Evolutionary conservation across 441 rosid species (phyloP).

Genomic region (Breynia disticha): DNA sequence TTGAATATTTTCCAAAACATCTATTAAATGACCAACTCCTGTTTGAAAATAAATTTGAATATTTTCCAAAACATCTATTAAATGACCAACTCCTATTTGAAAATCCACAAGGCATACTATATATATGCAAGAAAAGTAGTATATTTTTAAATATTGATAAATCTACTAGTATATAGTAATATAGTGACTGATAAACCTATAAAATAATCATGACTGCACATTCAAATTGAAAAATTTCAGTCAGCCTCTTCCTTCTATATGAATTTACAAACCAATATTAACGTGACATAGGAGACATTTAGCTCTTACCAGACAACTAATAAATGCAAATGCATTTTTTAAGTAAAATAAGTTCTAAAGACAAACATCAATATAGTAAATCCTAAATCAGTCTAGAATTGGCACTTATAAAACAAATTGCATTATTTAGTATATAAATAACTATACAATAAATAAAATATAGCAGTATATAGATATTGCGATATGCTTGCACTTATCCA

Average conservation of each 20-base stretch:
- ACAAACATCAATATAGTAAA: not conserved
- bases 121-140: not conserved
- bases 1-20: not conserved
- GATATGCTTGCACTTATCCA: no score
- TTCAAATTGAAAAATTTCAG: not conserved
- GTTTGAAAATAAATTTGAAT: not conserved
- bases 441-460: no score
- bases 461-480: no score
- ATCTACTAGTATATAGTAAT: not conserved
- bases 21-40: not conserved
- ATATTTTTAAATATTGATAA: not conserved
- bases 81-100: not conserved
- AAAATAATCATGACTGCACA: no score
- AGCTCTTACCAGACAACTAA: not conserved
- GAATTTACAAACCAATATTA: not conserved
- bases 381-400: no score
- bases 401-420: no score
- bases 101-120: not conserved
- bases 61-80: not conserved
- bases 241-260: not conserved
- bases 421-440: no score
- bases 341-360: not conserved
- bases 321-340: not conserved
- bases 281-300: not conserved
- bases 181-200: not conserved